These are phyloP conservation scores for Taxawa tesnikishii DNA, from an alignment of 2,329 filamentous ascomycete species.

Conservation along the genomic window DNA sequence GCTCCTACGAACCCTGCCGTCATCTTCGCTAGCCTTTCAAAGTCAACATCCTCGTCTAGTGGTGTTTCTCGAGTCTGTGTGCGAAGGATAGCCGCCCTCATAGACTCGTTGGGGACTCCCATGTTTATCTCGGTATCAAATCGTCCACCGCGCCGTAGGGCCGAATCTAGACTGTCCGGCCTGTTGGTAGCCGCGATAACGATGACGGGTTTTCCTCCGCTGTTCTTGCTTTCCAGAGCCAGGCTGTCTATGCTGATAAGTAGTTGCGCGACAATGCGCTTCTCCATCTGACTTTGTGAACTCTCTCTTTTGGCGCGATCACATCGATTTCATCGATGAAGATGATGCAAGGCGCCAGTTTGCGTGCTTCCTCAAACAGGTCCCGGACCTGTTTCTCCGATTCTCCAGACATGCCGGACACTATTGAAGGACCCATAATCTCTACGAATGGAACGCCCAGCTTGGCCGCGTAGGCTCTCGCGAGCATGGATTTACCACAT, in stretches of 20 bases:
- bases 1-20: slow-evolving; percentile 91
- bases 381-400: slow-evolving; percentile 79
- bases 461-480: slow-evolving; percentile 65
- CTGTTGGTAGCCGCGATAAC: slow-evolving; percentile 86
- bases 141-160: slow-evolving; percentile 57
- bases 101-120: slow-evolving; percentile 68
- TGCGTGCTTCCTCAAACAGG: slow-evolving; percentile 77
- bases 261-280: slow-evolving; percentile 72
- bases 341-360: slow-evolving; percentile 74
- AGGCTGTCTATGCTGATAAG: slow-evolving; percentile 76
- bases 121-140: slow-evolving; percentile 82
- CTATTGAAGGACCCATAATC: slow-evolving; percentile 68
- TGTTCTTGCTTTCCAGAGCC: slow-evolving; percentile 46
- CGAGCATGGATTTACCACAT: slow-evolving; percentile 77
- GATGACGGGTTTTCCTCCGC: slow-evolving; percentile 66
- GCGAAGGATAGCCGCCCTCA: slow-evolving; percentile 65
- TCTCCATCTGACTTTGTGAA: slow-evolving; percentile 79
- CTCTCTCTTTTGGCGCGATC: slow-evolving; percentile 78
- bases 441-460: slow-evolving; percentile 68
- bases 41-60: slow-evolving; percentile 60
- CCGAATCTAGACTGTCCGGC: slow-evolving; percentile 74
- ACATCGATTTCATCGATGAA: slow-evolving; percentile 90
- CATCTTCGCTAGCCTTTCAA: slow-evolving; percentile 60
- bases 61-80: slow-evolving; percentile 56
- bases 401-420: slow-evolving; percentile 80